phyloP scores from a whole-genome alignment of 2,329 filamentous ascomycete genomes.

The Pezicula rhizophila region DNA sequence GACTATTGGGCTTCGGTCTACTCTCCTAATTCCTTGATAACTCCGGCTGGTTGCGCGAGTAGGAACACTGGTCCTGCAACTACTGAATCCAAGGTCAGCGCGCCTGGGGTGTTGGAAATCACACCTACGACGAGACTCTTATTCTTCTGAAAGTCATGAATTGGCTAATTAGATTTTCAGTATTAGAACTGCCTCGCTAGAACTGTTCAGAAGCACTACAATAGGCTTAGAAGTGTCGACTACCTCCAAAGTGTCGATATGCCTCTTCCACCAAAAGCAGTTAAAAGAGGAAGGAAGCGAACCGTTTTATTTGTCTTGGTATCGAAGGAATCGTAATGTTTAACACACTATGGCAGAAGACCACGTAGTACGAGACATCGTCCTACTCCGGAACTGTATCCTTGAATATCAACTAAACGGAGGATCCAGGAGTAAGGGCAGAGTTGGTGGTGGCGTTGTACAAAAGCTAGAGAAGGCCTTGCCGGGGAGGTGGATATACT shows the following conservation, averaged over 20 bases:
- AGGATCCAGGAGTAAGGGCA: slow-evolving; percentile 26
- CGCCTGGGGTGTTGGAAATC: slow-evolving; percentile 30
- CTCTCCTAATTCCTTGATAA: slow-evolving; percentile 6
- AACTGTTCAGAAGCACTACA: too few relatives aligned
- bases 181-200: too few relatives aligned
- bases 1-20: too few relatives aligned
- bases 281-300: too few relatives aligned
- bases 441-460: slow-evolving; percentile 21
- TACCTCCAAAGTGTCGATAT: too few relatives aligned
- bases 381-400: slow-evolving; percentile 23
- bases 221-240: too few relatives aligned
- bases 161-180: slow-evolving; percentile 2
- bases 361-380: slow-evolving; percentile 31
- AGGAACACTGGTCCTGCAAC: slow-evolving; percentile 34
- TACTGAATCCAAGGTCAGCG: slow-evolving; percentile 31
- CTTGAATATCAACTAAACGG: slow-evolving; percentile 27
- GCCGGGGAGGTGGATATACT: slow-evolving; percentile 30
- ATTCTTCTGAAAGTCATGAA: slow-evolving; percentile 30
- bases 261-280: too few relatives aligned
- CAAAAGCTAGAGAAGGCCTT: slow-evolving; percentile 29
- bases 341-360: slow-evolving; percentile 33
- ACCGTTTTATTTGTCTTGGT: slow-evolving; percentile 27
- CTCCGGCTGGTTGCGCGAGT: slow-evolving; percentile 28
- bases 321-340: slow-evolving; percentile 33
- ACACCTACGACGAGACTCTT: slow-evolving; percentile 32